Conservation (phyloP, 768 basidiomycete genomes). For the Fomitopsis serialis region DNA sequence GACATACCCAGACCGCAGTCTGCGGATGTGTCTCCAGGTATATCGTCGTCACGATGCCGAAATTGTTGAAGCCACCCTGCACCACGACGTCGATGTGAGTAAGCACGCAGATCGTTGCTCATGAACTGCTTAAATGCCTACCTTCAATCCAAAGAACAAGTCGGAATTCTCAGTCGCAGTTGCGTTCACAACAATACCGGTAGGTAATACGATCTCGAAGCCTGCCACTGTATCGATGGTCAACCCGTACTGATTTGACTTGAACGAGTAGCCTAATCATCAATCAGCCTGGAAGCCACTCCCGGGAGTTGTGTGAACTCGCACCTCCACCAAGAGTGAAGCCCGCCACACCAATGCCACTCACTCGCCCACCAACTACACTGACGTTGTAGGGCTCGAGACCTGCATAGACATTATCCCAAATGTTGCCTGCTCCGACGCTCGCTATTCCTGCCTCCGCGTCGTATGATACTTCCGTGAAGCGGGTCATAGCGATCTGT, state of each 20-base stretch:
- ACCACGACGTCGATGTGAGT: background rate
- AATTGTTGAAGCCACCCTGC: conserved; percentile 62
- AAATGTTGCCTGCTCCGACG: background rate
- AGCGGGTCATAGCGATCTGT: conserved; percentile 17
- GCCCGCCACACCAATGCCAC: conserved; percentile 55
- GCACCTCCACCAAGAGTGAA: conserved; percentile 31
- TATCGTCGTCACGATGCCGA: conserved; percentile 55
- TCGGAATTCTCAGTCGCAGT: conserved; percentile 27
- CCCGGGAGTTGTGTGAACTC: conserved; percentile 5
- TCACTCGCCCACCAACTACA: conserved; percentile 49
- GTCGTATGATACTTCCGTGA: background rate
- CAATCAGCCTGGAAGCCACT: no score
- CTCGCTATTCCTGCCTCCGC: background rate
- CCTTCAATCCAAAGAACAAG: conserved; percentile 35
- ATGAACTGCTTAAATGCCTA: conserved; percentile 16
- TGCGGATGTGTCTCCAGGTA: conserved; percentile 51
- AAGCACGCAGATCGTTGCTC: background rate
- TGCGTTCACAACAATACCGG: conserved; percentile 33
- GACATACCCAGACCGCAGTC: conserved; percentile 51
- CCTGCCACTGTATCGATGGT: conserved; percentile 15
- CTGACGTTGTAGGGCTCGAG: conserved; percentile 39
- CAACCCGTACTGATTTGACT: conserved; percentile 29
- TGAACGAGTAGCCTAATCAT: background rate
- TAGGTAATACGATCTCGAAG: conserved; percentile 50
- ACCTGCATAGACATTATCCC: conserved; percentile 42